phyloP scores from a whole-genome alignment of 1,139 yeast genomes.

The Arxiozyma slooffiae region DNA sequence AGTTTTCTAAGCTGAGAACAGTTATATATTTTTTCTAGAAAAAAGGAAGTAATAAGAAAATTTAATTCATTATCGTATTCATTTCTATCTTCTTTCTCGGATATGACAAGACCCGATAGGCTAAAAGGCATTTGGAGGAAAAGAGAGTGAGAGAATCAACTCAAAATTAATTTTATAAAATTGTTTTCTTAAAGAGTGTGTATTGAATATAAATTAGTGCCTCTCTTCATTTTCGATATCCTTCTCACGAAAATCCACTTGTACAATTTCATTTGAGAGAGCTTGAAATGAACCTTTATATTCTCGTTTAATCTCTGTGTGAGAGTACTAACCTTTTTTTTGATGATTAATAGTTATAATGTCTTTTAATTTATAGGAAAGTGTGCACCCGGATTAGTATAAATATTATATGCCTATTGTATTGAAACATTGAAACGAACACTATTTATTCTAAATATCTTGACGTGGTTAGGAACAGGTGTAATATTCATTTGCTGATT shows the following conservation, averaged over 20 bases:
- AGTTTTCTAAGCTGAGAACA: too few relatives aligned
- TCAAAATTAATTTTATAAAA: too few relatives aligned
- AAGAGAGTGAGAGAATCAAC: too few relatives aligned
- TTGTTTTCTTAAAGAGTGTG: too few relatives aligned
- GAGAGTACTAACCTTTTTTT: neutral
- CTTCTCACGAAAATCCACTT: neutral
- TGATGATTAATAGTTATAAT: too few relatives aligned
- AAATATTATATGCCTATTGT: neutral
- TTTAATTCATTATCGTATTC: neutral
- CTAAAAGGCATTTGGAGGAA: too few relatives aligned
- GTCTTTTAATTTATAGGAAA: conserved; percentile 7
- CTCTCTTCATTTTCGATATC: neutral
- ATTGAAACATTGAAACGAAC: conserved; percentile 7
- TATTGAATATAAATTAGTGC: neutral
- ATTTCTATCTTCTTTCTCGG: neutral
- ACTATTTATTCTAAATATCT: neutral
- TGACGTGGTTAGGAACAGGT: neutral
- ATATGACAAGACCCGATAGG: neutral
- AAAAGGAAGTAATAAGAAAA: neutral
- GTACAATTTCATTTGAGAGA: too few relatives aligned
- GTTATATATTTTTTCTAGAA: too few relatives aligned
- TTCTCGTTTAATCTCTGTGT: neutral
- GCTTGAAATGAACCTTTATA: too few relatives aligned
- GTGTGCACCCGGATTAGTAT: conserved; percentile 6
- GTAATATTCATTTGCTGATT: neutral